Conservation (phyloP, 345 rosid genomes). For the Triadica sebifera region DNA sequence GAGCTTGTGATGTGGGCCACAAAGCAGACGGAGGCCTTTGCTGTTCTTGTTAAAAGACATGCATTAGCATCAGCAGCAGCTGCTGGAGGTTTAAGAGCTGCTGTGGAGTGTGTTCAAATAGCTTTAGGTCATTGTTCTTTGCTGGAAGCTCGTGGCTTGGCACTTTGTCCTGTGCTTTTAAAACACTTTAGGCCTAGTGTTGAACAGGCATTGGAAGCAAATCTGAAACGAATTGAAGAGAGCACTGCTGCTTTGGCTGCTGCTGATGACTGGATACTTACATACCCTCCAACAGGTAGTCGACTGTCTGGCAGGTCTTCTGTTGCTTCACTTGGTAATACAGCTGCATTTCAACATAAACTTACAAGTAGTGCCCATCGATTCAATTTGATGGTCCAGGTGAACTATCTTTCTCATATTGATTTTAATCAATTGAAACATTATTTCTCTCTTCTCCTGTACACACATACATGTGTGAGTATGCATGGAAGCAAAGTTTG, state of each 20-base stretch:
- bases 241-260: conserved; percentile 99
- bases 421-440: background rate
- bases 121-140: conserved; percentile 99
- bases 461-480: background rate
- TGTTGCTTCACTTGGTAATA: conserved; percentile 40
- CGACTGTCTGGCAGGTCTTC: conserved; percentile 71
- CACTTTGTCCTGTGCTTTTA: conserved; percentile 85
- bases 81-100: conserved; percentile 98
- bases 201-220: conserved; percentile 94
- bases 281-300: conserved; percentile 54
- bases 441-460: background rate
- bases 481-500: background rate
- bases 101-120: conserved; percentile 99
- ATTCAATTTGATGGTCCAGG: conserved; percentile 99
- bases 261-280: conserved; percentile 97
- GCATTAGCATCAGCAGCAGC: conserved; percentile 98
- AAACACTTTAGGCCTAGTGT: conserved; percentile 94
- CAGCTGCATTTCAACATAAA: conserved; percentile 70
- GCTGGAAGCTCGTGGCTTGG: conserved; percentile 89
- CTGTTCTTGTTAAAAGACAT: conserved; percentile 90
- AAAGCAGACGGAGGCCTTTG: conserved; percentile 85
- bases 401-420: conserved; percentile 27
- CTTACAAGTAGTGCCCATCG: conserved; percentile 97
- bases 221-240: conserved; percentile 94
- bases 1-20: conserved; percentile 99